Evolutionary conservation across 2,329 filamentous ascomycete genomes (phyloP).

Genomic region (Blumeriella jaapii): DNA sequence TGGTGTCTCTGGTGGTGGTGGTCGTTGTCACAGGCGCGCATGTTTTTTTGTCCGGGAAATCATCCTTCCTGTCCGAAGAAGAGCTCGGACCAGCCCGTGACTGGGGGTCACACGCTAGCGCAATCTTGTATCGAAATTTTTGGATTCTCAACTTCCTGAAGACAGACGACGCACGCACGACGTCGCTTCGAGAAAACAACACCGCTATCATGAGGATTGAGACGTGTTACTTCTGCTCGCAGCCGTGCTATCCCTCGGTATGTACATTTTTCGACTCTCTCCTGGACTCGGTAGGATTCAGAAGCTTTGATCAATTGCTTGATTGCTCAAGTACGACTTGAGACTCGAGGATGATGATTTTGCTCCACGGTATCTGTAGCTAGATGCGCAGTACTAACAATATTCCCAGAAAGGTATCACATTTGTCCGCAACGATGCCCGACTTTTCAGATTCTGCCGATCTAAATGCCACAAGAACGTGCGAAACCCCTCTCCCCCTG

Average conservation of each 20-base stretch:
- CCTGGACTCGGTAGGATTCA: too few relatives aligned
- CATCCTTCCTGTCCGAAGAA: too few relatives aligned
- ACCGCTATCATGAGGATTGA: constrained; percentile 36
- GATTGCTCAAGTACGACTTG: neutral
- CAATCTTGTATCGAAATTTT: constrained; percentile 14
- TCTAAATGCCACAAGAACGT: constrained; percentile 36
- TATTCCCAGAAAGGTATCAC: constrained; percentile 38
- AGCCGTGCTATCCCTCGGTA: constrained; percentile 49
- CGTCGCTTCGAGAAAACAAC: constrained; percentile 3
- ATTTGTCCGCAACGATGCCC: constrained; percentile 30
- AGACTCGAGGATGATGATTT: neutral
- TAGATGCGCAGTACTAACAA: constrained; percentile 3
- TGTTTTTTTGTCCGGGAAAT: too few relatives aligned
- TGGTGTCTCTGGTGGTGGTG: too few relatives aligned
- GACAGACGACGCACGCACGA: too few relatives aligned
- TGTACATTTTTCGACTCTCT: neutral
- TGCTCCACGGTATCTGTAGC: neutral
- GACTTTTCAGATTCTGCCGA: constrained; percentile 45
- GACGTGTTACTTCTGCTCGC: constrained; percentile 61
- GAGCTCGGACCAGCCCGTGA: constrained; percentile 3
- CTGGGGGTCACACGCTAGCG: constrained; percentile 9
- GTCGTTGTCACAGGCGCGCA: too few relatives aligned
- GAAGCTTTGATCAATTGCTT: neutral
- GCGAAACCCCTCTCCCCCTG: constrained; percentile 3
- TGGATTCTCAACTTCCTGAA: too few relatives aligned